phyloP scores from a whole-genome alignment of 2,329 filamentous ascomycete genomes.

The Beauveria varroae region DNA sequence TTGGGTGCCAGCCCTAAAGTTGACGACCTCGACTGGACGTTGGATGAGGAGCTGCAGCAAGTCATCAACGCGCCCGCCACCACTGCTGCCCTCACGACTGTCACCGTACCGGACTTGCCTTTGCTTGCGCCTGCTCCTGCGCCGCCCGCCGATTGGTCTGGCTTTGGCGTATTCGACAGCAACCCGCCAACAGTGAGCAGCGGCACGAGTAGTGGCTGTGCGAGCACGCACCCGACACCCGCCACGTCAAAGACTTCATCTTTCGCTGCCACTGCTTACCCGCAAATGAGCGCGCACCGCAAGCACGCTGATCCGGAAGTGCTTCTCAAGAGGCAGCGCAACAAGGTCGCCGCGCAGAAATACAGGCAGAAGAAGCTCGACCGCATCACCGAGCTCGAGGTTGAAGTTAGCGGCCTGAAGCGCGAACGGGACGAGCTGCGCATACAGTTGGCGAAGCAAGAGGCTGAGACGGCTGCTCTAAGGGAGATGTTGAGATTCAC shows the following conservation, averaged over 20 bases:
- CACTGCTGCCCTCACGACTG: not conserved
- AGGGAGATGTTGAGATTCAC: conserved; percentile 25
- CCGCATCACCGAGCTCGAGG: conserved; percentile 48
- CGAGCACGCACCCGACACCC: not conserved
- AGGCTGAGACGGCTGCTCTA: conserved; percentile 52
- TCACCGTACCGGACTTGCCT: not conserved
- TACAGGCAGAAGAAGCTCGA: conserved; percentile 59
- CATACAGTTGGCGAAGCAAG: conserved; percentile 47
- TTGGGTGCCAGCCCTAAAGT: not conserved
- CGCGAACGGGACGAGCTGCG: conserved; percentile 50
- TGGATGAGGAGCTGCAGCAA: conserved; percentile 3
- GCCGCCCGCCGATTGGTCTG: not conserved
- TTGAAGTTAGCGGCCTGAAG: conserved; percentile 42
- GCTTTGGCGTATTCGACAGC: conserved; percentile 9
- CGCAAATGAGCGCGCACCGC: not conserved
- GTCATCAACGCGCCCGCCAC: not conserved
- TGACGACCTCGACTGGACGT: not conserved
- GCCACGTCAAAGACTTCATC: not conserved
- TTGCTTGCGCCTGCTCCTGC: not conserved
- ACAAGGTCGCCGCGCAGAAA: conserved; percentile 54
- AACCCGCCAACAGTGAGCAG: not conserved
- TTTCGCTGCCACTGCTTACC: not conserved
- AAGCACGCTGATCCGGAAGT: conserved; percentile 14
- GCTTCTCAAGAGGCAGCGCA: conserved; percentile 46
- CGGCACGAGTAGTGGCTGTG: not conserved